These are phyloP conservation scores for Alternaria gansuensis DNA, from an alignment of 2,329 filamentous ascomycete genomes.

Conservation along the genomic window DNA sequence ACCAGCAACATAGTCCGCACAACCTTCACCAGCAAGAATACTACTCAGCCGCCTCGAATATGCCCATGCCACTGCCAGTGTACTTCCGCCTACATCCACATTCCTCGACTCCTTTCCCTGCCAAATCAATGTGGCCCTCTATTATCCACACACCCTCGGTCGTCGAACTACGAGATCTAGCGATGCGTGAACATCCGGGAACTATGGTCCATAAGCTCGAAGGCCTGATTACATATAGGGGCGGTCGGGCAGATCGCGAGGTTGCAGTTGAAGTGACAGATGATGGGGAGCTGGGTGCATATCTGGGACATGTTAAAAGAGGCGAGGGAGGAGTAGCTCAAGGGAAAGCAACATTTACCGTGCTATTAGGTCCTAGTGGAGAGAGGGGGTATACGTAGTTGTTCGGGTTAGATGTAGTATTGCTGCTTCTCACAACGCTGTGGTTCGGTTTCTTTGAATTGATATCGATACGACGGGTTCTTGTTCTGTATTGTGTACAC, in stretches of 20 bases:
- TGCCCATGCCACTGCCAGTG: constrained; percentile 7
- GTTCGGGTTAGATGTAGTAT: not conserved
- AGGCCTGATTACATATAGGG: constrained; percentile 66
- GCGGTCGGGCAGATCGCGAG: constrained; percentile 60
- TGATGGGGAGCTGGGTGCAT: constrained; percentile 76
- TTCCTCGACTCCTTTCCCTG: constrained; percentile 63
- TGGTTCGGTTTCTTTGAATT: not conserved
- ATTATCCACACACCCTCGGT: constrained; percentile 68
- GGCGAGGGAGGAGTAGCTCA: constrained; percentile 51
- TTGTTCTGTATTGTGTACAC: not conserved
- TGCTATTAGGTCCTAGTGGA: constrained; percentile 36
- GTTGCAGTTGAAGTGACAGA: constrained; percentile 71
- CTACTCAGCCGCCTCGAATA: not conserved
- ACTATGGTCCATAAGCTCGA: constrained; percentile 69
- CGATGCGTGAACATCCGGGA: constrained; percentile 68
- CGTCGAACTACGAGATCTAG: constrained; percentile 69
- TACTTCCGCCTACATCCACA: constrained; percentile 41
- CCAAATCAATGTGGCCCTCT: constrained; percentile 69
- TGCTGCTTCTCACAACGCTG: not conserved
- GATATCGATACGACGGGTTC: not conserved
- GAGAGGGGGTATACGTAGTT: not conserved
- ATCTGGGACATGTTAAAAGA: constrained; percentile 67
- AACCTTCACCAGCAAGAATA: constrained; percentile 22
- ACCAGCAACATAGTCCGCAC: constrained; percentile 23
- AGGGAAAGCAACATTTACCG: constrained; percentile 64